A percentile compares a stretch with the other conserved stretches of the same genome.
Evolutionary conservation across 2,329 filamentous ascomycete genomes (phyloP).

Genomic region (Neofusicoccum ribis): DNA sequence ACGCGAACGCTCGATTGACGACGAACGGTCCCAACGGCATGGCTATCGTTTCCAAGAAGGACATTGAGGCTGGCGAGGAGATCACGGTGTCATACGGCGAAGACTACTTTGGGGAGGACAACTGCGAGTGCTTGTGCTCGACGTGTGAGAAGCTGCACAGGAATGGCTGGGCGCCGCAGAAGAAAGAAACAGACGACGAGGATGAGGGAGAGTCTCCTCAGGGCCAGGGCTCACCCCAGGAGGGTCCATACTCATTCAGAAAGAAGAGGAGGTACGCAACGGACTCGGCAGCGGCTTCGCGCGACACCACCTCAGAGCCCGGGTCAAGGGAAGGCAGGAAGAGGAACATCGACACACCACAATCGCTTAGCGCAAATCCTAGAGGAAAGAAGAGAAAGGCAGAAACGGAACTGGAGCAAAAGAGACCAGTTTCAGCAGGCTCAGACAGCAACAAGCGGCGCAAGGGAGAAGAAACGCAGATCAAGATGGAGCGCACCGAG

Average conservation of each 20-base stretch:
- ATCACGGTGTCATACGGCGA: constrained; percentile 96
- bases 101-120: constrained; percentile 92
- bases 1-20: constrained; percentile 83
- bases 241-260: constrained; percentile 22
- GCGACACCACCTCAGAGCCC: constrained; percentile 13
- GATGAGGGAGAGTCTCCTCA: neutral
- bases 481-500: constrained; percentile 34
- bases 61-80: constrained; percentile 86
- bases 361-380: neutral
- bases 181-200: constrained; percentile 25
- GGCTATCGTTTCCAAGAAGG: constrained; percentile 79
- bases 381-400: neutral
- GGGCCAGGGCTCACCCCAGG: neutral
- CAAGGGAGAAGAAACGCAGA: neutral
- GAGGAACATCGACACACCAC: neutral
- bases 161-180: constrained; percentile 76
- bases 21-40: constrained; percentile 85
- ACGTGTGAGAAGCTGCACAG: constrained; percentile 74
- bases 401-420: neutral
- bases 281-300: constrained; percentile 23
- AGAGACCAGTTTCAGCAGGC: neutral
- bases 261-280: constrained; percentile 33
- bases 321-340: neutral
- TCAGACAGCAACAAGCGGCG: neutral
- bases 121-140: constrained; percentile 89